phyloP scores from a whole-genome alignment of 768 basidiomycete genomes.

The Rossbeevera mucosa region DNA sequence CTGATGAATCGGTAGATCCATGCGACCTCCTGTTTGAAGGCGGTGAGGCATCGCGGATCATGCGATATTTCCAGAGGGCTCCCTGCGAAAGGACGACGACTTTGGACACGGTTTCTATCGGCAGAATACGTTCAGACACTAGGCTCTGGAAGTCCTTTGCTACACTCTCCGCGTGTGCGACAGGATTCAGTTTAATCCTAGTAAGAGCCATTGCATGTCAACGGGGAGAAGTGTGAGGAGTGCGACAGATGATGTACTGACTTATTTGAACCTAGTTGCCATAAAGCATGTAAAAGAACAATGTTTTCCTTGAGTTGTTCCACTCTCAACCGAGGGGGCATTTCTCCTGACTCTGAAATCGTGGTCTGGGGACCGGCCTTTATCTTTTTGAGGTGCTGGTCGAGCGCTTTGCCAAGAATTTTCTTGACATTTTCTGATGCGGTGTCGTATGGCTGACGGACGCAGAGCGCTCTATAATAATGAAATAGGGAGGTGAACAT shows the following conservation, averaged over 20 bases:
- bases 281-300: conserved; percentile 73
- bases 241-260: conserved; percentile 31
- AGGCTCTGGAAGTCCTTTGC: conserved; percentile 55
- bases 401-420: conserved; percentile 61
- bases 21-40: conserved; percentile 25
- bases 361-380: conserved; percentile 36
- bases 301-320: conserved; percentile 69
- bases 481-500: conserved; percentile 75
- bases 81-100: conserved; percentile 71
- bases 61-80: conserved; percentile 80
- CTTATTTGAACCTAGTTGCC: conserved; percentile 55
- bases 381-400: conserved; percentile 48
- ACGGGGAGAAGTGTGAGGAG: background rate
- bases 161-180: conserved; percentile 45
- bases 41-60: conserved; percentile 51
- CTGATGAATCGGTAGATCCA: conserved; percentile 24
- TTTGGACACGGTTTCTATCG: conserved; percentile 72
- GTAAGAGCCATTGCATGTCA: conserved; percentile 9
- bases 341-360: conserved; percentile 28
- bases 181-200: conserved; percentile 40
- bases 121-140: conserved; percentile 64
- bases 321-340: conserved; percentile 49
- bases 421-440: conserved; percentile 81
- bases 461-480: conserved; percentile 90
- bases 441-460: conserved; percentile 79